These are phyloP conservation scores for Pseudocercospora pini-densiflorae DNA, from an alignment of 2,329 filamentous ascomycete genomes.

Conservation along the genomic window DNA sequence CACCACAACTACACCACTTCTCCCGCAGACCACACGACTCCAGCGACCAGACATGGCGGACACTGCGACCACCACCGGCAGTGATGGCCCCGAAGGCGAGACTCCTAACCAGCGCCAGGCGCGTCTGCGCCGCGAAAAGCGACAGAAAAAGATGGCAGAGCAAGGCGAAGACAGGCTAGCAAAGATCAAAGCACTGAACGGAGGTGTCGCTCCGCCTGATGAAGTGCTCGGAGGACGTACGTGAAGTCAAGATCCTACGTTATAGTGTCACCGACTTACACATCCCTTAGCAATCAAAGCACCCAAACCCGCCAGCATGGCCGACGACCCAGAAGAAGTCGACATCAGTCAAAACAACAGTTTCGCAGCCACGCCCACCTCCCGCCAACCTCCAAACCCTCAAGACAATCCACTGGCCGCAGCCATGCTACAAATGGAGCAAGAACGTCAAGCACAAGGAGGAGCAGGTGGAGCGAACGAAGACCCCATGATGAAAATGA, in stretches of 20 bases:
- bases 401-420: constrained; percentile 34
- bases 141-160: constrained; percentile 77
- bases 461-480: constrained; percentile 40
- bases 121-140: constrained; percentile 75
- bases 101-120: constrained; percentile 61
- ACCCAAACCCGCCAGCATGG: constrained; percentile 41
- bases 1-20: background rate
- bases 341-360: constrained; percentile 59
- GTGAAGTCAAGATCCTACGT: no score
- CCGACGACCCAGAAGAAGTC: constrained; percentile 71
- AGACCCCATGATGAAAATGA: constrained; percentile 75
- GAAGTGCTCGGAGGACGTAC: constrained; percentile 10
- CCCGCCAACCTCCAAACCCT: constrained; percentile 18
- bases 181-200: constrained; percentile 74
- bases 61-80: constrained; percentile 29
- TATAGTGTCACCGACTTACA: constrained; percentile 6
- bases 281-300: constrained; percentile 34
- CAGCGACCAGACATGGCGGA: constrained; percentile 35
- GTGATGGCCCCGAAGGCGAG: constrained; percentile 37
- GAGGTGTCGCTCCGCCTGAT: constrained; percentile 37
- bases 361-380: constrained; percentile 24
- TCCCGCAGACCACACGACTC: background rate
- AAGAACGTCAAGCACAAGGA: constrained; percentile 27
- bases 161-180: constrained; percentile 72
- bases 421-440: constrained; percentile 39